Conservation (phyloP, 2,329 filamentous ascomycete genomes). For the Neopestalotiopsis clavispora region DNA sequence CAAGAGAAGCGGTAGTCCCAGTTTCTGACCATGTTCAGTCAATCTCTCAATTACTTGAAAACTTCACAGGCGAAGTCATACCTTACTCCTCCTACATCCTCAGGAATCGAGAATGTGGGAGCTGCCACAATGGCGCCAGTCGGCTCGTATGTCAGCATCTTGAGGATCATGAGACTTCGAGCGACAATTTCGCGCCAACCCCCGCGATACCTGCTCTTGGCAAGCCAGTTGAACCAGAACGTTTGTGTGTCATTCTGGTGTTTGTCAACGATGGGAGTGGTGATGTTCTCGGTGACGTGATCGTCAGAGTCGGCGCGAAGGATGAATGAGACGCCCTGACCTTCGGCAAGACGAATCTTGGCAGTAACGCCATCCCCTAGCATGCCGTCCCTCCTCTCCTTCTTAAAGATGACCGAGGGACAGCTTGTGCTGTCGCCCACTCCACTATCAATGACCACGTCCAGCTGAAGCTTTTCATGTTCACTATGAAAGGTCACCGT, state of each 20-base stretch:
- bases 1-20: constrained; percentile 81
- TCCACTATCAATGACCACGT: constrained; percentile 68
- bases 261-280: constrained; percentile 59
- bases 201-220: constrained; percentile 72
- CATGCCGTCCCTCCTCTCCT: constrained; percentile 55
- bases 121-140: constrained; percentile 79
- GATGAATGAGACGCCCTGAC: constrained; percentile 72
- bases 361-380: constrained; percentile 68
- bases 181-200: constrained; percentile 75
- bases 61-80: constrained; percentile 26
- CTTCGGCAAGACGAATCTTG: constrained; percentile 63
- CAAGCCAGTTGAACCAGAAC: constrained; percentile 78
- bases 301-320: constrained; percentile 65
- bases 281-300: constrained; percentile 63
- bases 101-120: constrained; percentile 78
- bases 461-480: constrained; percentile 66
- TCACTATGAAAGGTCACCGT: constrained; percentile 67
- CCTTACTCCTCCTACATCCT: constrained; percentile 70
- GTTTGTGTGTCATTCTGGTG: constrained; percentile 73
- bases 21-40: constrained; percentile 46
- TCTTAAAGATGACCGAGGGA: constrained; percentile 60
- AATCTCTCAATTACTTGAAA: constrained; percentile 3
- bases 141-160: constrained; percentile 78
- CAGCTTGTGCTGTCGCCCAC: constrained; percentile 50
- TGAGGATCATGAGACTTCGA: constrained; percentile 74